Evolutionary conservation across 176 grass and related monocot genomes (phyloP).

Genomic region (Oryza punctata): DNA sequence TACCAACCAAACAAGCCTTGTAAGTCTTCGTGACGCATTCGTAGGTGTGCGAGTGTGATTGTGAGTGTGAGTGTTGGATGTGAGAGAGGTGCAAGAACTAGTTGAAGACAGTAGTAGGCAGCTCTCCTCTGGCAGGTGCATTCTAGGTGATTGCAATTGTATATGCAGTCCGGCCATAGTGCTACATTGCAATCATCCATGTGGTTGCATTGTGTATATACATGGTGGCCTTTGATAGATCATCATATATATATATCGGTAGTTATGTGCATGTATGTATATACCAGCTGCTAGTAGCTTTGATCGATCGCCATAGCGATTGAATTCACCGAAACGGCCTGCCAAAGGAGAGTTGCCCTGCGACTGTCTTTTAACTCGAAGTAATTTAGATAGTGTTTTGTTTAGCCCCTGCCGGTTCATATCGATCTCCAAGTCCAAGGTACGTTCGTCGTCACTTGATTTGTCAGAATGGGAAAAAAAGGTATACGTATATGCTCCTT

Average conservation of each 20-base stretch:
- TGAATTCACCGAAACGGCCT: neutral
- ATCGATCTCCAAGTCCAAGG: too few relatives aligned
- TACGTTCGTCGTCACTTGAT: too few relatives aligned
- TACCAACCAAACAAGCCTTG: neutral
- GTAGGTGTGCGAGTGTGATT: neutral
- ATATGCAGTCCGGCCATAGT: neutral
- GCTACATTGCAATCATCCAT: neutral
- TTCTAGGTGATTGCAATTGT: neutral
- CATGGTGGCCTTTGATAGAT: too few relatives aligned
- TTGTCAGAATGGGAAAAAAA: too few relatives aligned
- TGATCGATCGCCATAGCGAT: neutral
- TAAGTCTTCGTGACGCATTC: neutral
- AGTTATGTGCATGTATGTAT: too few relatives aligned
- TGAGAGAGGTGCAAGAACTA: neutral
- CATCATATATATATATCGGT: too few relatives aligned
- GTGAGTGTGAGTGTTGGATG: neutral
- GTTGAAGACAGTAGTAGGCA: neutral
- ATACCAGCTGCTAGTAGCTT: neutral
- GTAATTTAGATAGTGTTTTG: too few relatives aligned
- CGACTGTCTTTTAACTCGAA: conserved; percentile 19
- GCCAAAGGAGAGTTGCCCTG: conserved; percentile 39
- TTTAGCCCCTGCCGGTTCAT: too few relatives aligned
- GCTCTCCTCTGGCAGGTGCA: neutral
- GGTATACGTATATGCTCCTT: too few relatives aligned
- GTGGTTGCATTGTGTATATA: neutral